phyloP scores from a whole-genome alignment of 371 early-diverging fungal species.

The Rhizopus sp. region DNA sequence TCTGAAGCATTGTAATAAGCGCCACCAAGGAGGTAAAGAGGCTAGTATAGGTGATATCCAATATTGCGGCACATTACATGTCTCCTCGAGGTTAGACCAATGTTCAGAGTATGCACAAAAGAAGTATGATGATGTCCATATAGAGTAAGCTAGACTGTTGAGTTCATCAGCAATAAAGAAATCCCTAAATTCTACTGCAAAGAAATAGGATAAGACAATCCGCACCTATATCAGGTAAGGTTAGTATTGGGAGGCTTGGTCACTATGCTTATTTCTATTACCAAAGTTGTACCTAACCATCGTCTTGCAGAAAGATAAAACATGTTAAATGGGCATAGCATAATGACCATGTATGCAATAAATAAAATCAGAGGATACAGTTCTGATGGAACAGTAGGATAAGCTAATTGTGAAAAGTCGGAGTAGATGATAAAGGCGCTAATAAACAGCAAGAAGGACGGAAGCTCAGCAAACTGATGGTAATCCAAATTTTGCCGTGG shows the following conservation, averaged over 20 bases:
- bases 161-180: conserved; percentile 89
- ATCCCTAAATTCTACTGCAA: conserved; percentile 79
- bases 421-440: conserved; percentile 62
- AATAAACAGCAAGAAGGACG: conserved; percentile 18
- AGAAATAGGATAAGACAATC: conserved; percentile 50
- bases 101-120: conserved; percentile 64
- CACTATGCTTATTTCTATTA: conserved; percentile 12
- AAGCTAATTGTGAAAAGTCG: conserved; percentile 45
- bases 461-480: conserved; percentile 69
- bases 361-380: conserved; percentile 56
- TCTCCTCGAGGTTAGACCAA: conserved; percentile 50
- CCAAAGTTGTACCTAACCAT: conserved; percentile 66
- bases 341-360: conserved; percentile 44
- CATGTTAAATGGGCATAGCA: conserved; percentile 67
- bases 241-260: conserved; percentile 77
- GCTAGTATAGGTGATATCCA: conserved; percentile 66
- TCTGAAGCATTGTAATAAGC: conserved; percentile 73
- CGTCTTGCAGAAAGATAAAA: conserved; percentile 67
- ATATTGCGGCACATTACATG: conserved; percentile 60
- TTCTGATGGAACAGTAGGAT: conserved; percentile 48
- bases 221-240: conserved; percentile 55
- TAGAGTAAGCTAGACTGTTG: conserved; percentile 74
- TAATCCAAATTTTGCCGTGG: conserved; percentile 73
- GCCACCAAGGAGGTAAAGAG: conserved; percentile 65
- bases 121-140: conserved; percentile 68